phyloP scores from a whole-genome alignment of 2,329 filamentous ascomycete genomes.

The Fusarium musae region DNA sequence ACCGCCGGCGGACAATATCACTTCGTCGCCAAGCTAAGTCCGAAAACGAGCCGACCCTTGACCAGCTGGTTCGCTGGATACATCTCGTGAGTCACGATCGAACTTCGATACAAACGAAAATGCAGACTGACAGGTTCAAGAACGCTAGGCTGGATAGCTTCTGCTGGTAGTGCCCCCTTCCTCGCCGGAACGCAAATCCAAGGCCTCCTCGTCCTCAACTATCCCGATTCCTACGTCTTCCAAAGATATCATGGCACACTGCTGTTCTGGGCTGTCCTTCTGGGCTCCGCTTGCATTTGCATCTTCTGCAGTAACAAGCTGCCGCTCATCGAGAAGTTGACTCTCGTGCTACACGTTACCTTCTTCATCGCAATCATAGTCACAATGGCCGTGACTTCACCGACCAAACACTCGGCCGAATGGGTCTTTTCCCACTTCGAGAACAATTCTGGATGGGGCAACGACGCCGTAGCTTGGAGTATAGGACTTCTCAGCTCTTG shows the following conservation, averaged over 20 bases:
- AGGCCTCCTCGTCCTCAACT: slow-evolving; percentile 30
- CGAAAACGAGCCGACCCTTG: background rate
- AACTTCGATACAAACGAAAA: too few species aligned
- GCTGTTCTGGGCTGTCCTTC: slow-evolving; percentile 25
- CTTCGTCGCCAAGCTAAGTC: slow-evolving; percentile 21
- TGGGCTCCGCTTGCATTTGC: background rate
- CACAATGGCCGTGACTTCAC: slow-evolving; percentile 19
- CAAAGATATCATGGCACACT: slow-evolving; percentile 35
- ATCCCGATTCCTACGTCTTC: slow-evolving; percentile 22
- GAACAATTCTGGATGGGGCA: slow-evolving; percentile 35
- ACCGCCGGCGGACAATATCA: slow-evolving; percentile 35
- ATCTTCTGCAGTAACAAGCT: slow-evolving; percentile 25
- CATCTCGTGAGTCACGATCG: slow-evolving; percentile 10
- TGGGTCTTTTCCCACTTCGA: slow-evolving; percentile 28
- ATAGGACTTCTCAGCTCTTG: slow-evolving; percentile 37
- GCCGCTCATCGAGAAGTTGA: slow-evolving; percentile 27
- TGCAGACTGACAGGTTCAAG: background rate
- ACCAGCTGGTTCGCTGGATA: slow-evolving; percentile 32
- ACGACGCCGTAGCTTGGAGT: slow-evolving; percentile 25
- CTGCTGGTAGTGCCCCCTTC: slow-evolving; percentile 28
- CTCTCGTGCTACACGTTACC: background rate
- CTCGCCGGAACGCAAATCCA: slow-evolving; percentile 32
- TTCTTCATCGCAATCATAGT: slow-evolving; percentile 24
- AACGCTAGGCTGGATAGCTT: slow-evolving; percentile 28
- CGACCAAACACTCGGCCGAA: slow-evolving; percentile 15